Evolutionary conservation across 164 flowering plant genomes (phyloP).

Genomic region (Vitis labrusca): DNA sequence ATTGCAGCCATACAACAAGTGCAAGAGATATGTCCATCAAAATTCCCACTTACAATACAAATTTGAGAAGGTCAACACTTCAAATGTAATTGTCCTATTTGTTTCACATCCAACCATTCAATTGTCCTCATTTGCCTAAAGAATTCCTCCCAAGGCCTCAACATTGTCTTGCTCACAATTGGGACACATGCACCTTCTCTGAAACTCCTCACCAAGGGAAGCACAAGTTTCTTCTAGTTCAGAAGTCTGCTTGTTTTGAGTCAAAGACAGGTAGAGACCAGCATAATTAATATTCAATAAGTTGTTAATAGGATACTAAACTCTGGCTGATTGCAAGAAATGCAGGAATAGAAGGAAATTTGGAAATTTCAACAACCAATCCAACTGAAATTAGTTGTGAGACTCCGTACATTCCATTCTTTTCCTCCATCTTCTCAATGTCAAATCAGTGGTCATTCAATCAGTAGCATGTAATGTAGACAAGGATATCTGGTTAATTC

Average conservation of each 20-base stretch:
- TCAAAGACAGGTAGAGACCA: constrained; percentile 36
- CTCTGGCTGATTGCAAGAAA: too few relatives aligned
- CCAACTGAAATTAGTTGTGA: not conserved
- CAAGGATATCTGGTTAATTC: constrained; percentile 68
- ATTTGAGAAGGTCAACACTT: not conserved
- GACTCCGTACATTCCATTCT: not conserved
- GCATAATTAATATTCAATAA: not conserved
- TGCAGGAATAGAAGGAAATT: not conserved
- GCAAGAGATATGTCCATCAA: not conserved
- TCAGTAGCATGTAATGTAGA: not conserved
- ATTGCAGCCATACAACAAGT: not conserved
- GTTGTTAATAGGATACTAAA: too few relatives aligned
- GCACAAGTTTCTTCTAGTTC: constrained; percentile 49
- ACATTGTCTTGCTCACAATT: constrained; percentile 55
- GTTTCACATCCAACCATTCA: constrained; percentile 25
- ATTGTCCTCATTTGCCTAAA: constrained; percentile 30
- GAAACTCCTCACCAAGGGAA: constrained; percentile 54
- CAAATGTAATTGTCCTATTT: not conserved
- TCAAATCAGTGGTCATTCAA: not conserved
- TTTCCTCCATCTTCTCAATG: not conserved
- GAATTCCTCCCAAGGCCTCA: constrained; percentile 39
- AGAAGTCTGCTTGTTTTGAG: constrained; percentile 60
- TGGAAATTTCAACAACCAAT: not conserved
- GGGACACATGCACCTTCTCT: constrained; percentile 60
- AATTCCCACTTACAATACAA: not conserved